Evolutionary conservation across 805 yeast genomes (phyloP), one percentile per base, ranked within the genome.

Genomic region (Komagataella mondaviorum): DNA sequence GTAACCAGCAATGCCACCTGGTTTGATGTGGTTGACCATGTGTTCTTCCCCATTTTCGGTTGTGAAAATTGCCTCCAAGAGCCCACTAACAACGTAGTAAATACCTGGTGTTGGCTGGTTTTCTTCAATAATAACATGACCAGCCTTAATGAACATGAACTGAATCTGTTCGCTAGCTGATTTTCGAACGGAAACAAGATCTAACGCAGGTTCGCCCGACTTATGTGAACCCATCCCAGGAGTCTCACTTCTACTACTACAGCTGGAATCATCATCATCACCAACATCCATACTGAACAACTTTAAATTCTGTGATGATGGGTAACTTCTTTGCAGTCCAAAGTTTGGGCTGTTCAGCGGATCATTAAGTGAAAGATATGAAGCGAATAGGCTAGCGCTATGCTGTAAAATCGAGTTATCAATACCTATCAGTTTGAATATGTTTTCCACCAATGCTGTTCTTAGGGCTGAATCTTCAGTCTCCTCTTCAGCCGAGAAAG

Each of bases 1-100:
- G 60, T 87, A 91, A 0, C 98, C 98, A 0, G 91, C 95, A 14
- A 91, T 64, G 3, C 93, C 93, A 6, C 97, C 97, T 1, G 83
- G 71, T 14, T 73, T 67, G 1, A 88, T 81, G 0, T 80, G 74
- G 57, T 81, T 83, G 1, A 87, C 57, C 24, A 65, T 63, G 44
- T 71, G 73, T 44, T 71, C 73, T 30, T 57, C 58, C 4, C 59
- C 56, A 20, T 56, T 54, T 51, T 50, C 59, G 48, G 72, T 75
- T n/a, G 63, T 61, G 56, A 75, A 75, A 6, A 71, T 68, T 0
- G 88, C 86, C 46, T 85, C 88, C 44, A 91, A 66, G 4, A 72
- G 59, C 2, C 99, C 99, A 51, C 83, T 84, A 49, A 91, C 77
- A 4, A 91, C 82, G 60, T 84, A 91, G 61, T 72, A 88, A 10